phyloP scores from a whole-genome alignment of 768 basidiomycete genomes.

The Mycena latifolia region DNA sequence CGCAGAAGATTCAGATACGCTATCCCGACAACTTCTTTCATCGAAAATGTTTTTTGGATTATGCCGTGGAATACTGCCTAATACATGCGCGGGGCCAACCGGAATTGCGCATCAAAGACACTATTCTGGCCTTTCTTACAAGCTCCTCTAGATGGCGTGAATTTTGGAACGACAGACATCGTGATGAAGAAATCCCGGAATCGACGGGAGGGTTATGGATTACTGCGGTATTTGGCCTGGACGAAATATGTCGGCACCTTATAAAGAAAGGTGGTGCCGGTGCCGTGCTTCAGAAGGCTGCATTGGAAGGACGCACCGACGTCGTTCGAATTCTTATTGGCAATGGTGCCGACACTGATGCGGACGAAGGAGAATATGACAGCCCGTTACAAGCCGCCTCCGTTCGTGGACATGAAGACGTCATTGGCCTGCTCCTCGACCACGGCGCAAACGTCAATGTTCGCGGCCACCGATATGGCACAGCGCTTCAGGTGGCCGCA shows the following conservation, averaged over 20 bases:
- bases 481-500: neutral
- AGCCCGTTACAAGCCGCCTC: constrained; percentile 15
- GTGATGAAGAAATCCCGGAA: too few species aligned
- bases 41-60: neutral
- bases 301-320: neutral
- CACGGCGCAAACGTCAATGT: too few species aligned
- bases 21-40: too few species aligned
- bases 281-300: neutral
- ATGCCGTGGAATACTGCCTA: too few species aligned
- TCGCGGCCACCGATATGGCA: too few species aligned
- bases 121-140: neutral
- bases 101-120: neutral
- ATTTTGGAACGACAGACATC: neutral
- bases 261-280: neutral
- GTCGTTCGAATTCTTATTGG: neutral
- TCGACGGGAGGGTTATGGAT: neutral
- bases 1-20: neutral
- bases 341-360: neutral
- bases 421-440: constrained; percentile 3
- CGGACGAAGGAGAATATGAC: too few species aligned
- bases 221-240: neutral
- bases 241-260: neutral
- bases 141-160: neutral
- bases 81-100: neutral
- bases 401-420: neutral